These are phyloP conservation scores for Nakaseomyces delphensis DNA, from an alignment of 1,139 yeast genomes.

Conservation along the genomic window DNA sequence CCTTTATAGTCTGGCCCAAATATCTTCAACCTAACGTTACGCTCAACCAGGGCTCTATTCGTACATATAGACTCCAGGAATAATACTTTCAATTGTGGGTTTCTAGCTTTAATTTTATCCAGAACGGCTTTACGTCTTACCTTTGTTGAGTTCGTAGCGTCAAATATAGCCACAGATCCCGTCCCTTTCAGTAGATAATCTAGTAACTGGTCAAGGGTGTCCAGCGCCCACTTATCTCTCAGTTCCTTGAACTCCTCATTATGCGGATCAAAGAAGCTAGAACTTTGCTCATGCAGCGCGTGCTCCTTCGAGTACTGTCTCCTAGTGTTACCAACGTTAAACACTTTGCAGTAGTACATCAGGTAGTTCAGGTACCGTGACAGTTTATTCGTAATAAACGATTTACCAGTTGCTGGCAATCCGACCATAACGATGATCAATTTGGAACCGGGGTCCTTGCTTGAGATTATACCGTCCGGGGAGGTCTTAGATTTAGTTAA, in stretches of 20 bases:
- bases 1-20: conserved; percentile 89
- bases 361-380: conserved; percentile 86
- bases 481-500: conserved; percentile 74
- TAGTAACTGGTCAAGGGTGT: conserved; percentile 74
- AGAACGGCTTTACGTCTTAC: conserved; percentile 61
- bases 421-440: conserved; percentile 93
- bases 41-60: conserved; percentile 65
- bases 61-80: conserved; percentile 85
- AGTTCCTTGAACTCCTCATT: conserved; percentile 56
- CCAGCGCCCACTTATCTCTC: conserved; percentile 94
- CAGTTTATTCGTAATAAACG: conserved; percentile 82
- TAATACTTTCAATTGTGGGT: conserved; percentile 62
- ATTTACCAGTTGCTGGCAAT: conserved; percentile 85
- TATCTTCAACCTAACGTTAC: conserved; percentile 73
- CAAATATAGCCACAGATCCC: conserved; percentile 91
- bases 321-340: conserved; percentile 91
- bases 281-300: conserved; percentile 44
- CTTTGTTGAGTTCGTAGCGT: conserved; percentile 88
- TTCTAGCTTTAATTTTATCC: conserved; percentile 59
- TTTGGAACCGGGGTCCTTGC: conserved; percentile 64
- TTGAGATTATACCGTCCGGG: conserved; percentile 75
- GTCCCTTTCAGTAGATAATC: conserved; percentile 72
- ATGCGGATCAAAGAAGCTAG: conserved; percentile 79
- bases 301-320: conserved; percentile 49
- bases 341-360: conserved; percentile 81